These are phyloP conservation scores for Loxodes magnus DNA, from an alignment of 73 alveolate species.

Conservation along the genomic window DNA sequence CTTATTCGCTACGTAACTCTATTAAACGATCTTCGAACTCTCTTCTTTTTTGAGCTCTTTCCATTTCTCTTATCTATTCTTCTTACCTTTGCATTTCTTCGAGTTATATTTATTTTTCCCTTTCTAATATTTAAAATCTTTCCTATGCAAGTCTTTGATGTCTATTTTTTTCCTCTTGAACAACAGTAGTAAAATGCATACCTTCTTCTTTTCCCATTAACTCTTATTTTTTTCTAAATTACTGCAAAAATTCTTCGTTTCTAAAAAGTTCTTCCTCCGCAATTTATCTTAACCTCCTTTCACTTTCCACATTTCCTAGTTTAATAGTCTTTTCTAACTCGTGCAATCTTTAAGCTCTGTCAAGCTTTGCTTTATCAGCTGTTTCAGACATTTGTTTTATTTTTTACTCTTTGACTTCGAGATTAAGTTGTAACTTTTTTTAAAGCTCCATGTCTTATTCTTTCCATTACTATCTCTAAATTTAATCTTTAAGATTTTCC, in stretches of 20 bases:
- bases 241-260: slow-evolving; percentile 16
- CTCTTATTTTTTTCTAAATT: slow-evolving; percentile 8
- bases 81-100: slow-evolving; percentile 11
- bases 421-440: slow-evolving; percentile 17
- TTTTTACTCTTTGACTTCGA: slow-evolving; percentile 13
- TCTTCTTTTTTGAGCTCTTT: slow-evolving; percentile 4
- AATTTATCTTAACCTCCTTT: slow-evolving; percentile 24
- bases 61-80: background rate
- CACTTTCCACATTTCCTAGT: slow-evolving; percentile 23
- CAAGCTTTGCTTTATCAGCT: slow-evolving; percentile 24
- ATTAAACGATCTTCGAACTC: slow-evolving; percentile 11
- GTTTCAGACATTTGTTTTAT: background rate
- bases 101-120: slow-evolving; percentile 18
- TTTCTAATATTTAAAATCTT: background rate
- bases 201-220: slow-evolving; percentile 5
- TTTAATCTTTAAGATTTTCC: slow-evolving; percentile 32
- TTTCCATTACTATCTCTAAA: slow-evolving; percentile 31
- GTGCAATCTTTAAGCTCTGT: slow-evolving; percentile 12
- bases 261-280: slow-evolving; percentile 38
- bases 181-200: background rate
- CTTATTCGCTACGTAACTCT: slow-evolving; percentile 2
- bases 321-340: slow-evolving; percentile 28
- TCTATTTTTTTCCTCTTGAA: slow-evolving; percentile 4
- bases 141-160: slow-evolving; percentile 5
- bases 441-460: slow-evolving; percentile 35